Conservation (phyloP, 306 rosid genomes). For the Begonia fuchsioides region DNA sequence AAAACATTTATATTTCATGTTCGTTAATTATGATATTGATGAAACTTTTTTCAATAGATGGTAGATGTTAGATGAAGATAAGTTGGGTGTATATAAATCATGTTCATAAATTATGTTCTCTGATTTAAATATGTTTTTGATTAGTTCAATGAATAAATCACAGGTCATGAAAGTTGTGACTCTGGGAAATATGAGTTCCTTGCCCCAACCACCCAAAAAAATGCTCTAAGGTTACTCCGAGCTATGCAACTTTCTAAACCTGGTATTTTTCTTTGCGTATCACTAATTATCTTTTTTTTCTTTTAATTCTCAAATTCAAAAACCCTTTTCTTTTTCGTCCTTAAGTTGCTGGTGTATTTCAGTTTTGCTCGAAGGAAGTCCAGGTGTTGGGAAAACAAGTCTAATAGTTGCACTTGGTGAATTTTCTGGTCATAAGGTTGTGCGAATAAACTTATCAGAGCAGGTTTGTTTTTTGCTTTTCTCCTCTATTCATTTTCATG, state of each 20-base stretch:
- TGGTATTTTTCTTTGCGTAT: constrained; percentile 22
- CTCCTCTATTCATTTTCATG: neutral
- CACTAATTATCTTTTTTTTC: constrained; percentile 1
- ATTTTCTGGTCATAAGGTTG: constrained; percentile 69
- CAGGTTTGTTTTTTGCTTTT: constrained; percentile 40
- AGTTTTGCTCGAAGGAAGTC: constrained; percentile 95
- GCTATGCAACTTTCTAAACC: constrained; percentile 96
- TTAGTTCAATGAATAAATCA: constrained; percentile 5
- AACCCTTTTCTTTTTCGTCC: constrained; percentile 5
- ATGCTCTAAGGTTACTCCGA: constrained; percentile 69
- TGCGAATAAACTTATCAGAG: constrained; percentile 83
- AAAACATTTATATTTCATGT: too few relatives aligned
- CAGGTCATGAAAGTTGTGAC: constrained; percentile 38
- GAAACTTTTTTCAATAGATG: too few relatives aligned
- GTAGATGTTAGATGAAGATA: too few relatives aligned
- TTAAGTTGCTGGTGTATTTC: constrained; percentile 16
- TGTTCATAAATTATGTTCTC: too few relatives aligned
- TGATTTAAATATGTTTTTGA: too few relatives aligned
- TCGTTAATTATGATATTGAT: too few relatives aligned
- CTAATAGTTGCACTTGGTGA: constrained; percentile 73
- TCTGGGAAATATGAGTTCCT: constrained; percentile 48
- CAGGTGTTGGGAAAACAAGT: constrained; percentile 98
- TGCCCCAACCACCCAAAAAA: constrained; percentile 71
- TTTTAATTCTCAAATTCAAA: neutral
- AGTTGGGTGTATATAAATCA: too few relatives aligned